Conservation (phyloP, 306 rosid species). For the Vigna trinervia region DNA sequence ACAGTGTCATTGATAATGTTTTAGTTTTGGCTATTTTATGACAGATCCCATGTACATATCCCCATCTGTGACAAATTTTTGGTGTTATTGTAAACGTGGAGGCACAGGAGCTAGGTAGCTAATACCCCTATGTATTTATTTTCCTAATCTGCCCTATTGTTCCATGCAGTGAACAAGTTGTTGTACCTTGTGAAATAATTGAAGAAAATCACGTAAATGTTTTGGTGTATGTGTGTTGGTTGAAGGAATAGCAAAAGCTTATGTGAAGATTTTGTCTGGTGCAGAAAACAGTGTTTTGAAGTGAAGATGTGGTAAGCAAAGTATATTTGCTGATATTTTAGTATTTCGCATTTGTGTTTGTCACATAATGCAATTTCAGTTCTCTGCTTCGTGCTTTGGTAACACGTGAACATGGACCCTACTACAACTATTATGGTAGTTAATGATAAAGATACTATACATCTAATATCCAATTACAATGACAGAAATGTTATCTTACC, state of each 20-base stretch:
- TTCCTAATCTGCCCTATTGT: slow-evolving; percentile 22
- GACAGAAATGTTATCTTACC: no score
- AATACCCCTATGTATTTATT: slow-evolving; percentile 13
- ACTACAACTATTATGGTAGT: background rate
- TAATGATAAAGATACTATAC: background rate
- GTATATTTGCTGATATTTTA: slow-evolving; percentile 23
- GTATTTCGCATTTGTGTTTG: slow-evolving; percentile 20
- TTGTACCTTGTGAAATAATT: slow-evolving; percentile 34
- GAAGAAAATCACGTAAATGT: slow-evolving; percentile 9
- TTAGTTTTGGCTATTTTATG: slow-evolving; percentile 42
- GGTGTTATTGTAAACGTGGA: slow-evolving; percentile 28
- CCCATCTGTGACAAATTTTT: slow-evolving; percentile 18
- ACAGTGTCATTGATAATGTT: slow-evolving; percentile 41
- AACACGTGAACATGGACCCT: slow-evolving; percentile 61
- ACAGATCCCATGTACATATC: slow-evolving; percentile 50
- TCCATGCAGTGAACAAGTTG: slow-evolving; percentile 42
- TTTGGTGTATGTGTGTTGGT: slow-evolving; percentile 41
- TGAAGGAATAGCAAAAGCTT: slow-evolving; percentile 39
- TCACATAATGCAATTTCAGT: slow-evolving; percentile 40
- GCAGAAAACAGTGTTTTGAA: slow-evolving; percentile 44
- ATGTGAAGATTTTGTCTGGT: slow-evolving; percentile 52
- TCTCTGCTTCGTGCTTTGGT: slow-evolving; percentile 35
- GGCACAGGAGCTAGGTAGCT: slow-evolving; percentile 28
- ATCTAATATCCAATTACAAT: no score
- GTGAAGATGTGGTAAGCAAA: slow-evolving; percentile 47